Evolutionary conservation across 345 rosid species (phyloP).

Genomic region (Citrus glauca): DNA sequence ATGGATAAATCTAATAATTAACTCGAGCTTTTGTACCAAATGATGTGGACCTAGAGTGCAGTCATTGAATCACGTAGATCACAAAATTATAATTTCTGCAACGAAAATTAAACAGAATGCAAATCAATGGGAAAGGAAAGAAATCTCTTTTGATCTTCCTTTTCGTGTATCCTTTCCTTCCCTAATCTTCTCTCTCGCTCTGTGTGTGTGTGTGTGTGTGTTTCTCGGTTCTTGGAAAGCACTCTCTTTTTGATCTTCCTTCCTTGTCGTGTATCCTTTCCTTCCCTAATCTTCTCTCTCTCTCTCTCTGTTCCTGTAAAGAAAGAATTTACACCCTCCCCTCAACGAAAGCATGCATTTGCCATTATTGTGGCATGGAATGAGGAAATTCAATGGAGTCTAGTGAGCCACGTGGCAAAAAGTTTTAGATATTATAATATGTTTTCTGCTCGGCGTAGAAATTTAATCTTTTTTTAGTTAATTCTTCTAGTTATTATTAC

Average conservation of each 20-base stretch:
- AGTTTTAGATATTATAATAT: neutral
- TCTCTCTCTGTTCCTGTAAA: neutral
- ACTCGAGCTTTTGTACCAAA: neutral
- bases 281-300: neutral
- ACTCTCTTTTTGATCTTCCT: neutral
- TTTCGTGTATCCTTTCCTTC: neutral
- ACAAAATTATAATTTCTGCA: neutral
- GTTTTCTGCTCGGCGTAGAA: neutral
- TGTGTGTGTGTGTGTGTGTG: too few relatives aligned
- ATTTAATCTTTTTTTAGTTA: too few relatives aligned
- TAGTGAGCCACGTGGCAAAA: constrained; percentile 8
- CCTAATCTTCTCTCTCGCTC: neutral
- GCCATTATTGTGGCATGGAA: constrained; percentile 2
- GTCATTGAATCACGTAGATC: neutral
- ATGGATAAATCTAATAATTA: neutral
- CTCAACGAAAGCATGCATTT: neutral
- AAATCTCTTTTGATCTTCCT: neutral
- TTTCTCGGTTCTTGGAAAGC: neutral
- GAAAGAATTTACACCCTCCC: neutral
- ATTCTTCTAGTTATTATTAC: too few relatives aligned
- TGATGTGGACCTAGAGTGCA: too few relatives aligned
- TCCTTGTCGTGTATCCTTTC: neutral
- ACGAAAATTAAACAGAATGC: neutral
- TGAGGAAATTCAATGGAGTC: constrained; percentile 11
- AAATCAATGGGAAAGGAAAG: neutral